A percentile compares a stretch with the other conserved stretches of the same genome.
phyloP scores from a whole-genome alignment of 257 asterid genomes.

The Gynochthodes officinalis region DNA sequence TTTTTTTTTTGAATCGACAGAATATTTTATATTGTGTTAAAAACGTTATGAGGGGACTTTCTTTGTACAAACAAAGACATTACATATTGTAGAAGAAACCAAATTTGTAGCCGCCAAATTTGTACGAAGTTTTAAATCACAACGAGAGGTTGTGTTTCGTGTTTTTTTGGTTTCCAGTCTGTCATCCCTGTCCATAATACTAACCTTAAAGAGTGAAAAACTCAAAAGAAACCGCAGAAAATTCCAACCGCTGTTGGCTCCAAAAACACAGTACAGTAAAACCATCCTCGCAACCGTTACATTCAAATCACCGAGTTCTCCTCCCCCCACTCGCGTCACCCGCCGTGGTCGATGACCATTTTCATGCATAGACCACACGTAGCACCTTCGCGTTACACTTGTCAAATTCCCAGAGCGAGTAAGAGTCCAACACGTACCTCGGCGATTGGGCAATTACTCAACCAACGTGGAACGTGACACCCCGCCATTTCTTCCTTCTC shows the following conservation, averaged over 20 bases:
- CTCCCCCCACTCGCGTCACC: conserved; percentile 13
- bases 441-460: background rate
- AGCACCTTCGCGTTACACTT: background rate
- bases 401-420: background rate
- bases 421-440: background rate
- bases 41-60: too few species aligned
- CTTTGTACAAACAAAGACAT: too few species aligned
- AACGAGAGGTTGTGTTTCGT: background rate
- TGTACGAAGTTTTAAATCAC: too few species aligned
- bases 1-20: too few species aligned
- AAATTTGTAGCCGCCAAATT: too few species aligned
- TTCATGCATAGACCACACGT: too few species aligned
- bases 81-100: too few species aligned
- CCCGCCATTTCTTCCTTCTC: conserved; percentile 24
- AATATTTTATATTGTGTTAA: too few species aligned
- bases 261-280: background rate
- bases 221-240: background rate
- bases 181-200: background rate
- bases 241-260: background rate
- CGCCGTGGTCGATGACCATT: background rate
- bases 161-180: too few species aligned
- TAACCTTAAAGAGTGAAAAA: background rate
- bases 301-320: conserved; percentile 23
- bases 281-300: conserved; percentile 23
- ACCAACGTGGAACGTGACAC: background rate